Evolutionary conservation across 331 rosid genomes (phyloP).

Genomic region (Phaseolus coccineus): DNA sequence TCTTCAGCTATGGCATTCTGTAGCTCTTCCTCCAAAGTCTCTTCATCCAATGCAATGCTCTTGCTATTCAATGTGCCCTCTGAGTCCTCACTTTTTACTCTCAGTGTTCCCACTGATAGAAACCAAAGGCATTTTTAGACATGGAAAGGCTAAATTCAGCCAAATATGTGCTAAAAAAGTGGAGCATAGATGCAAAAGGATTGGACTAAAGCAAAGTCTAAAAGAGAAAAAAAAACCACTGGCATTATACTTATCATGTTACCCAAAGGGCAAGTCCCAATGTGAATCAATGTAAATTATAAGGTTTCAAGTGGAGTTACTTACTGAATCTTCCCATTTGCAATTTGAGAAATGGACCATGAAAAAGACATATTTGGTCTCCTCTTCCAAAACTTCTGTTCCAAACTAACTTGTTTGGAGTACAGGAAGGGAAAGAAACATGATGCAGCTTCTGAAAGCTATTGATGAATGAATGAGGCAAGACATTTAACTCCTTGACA

Average conservation of each 20-base stretch:
- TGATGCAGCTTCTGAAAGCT: conserved; percentile 44
- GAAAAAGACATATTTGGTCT: conserved; percentile 34
- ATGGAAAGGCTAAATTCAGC: conserved; percentile 27
- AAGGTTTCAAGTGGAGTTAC: conserved; percentile 43
- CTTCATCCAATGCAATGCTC: conserved; percentile 60
- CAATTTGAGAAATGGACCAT: conserved; percentile 41
- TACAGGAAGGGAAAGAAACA: conserved; percentile 46
- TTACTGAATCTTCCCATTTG: conserved; percentile 56
- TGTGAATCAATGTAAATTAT: conserved; percentile 13
- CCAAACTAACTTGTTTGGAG: conserved; percentile 39
- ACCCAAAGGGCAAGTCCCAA: not conserved
- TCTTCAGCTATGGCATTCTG: conserved; percentile 79
- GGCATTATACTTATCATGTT: not conserved
- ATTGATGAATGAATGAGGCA: conserved; percentile 40
- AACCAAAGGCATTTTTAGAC: conserved; percentile 42
- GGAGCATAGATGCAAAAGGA: conserved; percentile 18
- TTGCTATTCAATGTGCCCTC: conserved; percentile 59
- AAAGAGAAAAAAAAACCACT: not conserved
- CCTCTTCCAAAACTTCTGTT: conserved; percentile 47
- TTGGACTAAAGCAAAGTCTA: conserved; percentile 27
- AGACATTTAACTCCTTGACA: conserved; percentile 48
- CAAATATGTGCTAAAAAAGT: conserved; percentile 1
- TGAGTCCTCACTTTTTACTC: conserved; percentile 63
- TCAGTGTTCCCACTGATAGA: conserved; percentile 43
- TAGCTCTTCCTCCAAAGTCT: conserved; percentile 69